Percentiles rank a stretch among this genome's conserved stretches.
Conservation (phyloP, 2,329 filamentous ascomycete genomes). For the Cytospora leucostoma region DNA sequence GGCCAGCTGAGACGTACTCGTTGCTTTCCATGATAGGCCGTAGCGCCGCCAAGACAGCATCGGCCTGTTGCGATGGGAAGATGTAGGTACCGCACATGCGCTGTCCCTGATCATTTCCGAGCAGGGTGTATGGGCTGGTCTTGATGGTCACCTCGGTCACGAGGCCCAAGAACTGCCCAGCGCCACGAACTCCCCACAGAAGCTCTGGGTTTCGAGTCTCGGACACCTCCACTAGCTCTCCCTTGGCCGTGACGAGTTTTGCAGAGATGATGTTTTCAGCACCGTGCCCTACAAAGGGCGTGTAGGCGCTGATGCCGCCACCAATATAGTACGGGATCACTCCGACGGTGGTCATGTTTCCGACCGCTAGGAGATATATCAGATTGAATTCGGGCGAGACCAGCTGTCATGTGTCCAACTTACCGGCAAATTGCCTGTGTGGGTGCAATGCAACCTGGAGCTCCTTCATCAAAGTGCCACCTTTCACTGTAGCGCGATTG, state of each 20-base stretch:
- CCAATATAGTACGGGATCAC: background rate
- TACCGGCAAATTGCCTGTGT: background rate
- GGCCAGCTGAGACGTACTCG: background rate
- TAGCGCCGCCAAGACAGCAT: background rate
- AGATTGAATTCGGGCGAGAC: background rate
- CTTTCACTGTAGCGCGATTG: background rate
- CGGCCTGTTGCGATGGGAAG: background rate
- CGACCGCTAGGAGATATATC: background rate
- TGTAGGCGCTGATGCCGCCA: background rate
- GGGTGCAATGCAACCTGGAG: background rate
- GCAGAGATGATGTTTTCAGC: background rate
- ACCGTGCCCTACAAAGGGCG: background rate
- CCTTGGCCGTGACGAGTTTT: background rate
- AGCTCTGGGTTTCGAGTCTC: slow-evolving; percentile 4
- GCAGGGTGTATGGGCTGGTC: background rate
- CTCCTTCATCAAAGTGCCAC: background rate
- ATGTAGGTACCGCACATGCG: background rate
- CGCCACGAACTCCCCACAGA: background rate
- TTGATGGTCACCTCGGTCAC: background rate
- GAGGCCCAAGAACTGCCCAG: background rate
- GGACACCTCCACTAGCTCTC: background rate
- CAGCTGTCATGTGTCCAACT: background rate
- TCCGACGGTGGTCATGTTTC: background rate
- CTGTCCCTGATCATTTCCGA: background rate
- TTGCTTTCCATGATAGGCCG: background rate